phyloP scores from a whole-genome alignment of 768 basidiomycete genomes.

The Tricholomella constricta region DNA sequence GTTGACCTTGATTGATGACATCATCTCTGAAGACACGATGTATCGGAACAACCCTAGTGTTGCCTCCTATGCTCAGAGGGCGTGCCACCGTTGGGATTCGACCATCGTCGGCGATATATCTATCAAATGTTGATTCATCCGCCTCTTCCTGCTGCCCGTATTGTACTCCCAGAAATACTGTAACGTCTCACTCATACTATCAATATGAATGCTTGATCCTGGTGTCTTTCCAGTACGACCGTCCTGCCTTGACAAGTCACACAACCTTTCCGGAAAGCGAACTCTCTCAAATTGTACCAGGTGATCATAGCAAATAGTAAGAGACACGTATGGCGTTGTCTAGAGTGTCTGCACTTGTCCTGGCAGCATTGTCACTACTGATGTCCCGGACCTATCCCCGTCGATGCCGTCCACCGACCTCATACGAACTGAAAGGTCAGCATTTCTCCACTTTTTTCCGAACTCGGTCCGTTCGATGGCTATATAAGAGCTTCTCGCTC shows the following conservation, averaged over 20 bases:
- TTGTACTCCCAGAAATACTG: not conserved
- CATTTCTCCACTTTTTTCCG: slow-evolving; percentile 12
- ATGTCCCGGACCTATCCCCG: not conserved
- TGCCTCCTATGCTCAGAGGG: not conserved
- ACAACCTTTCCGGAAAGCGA: not conserved
- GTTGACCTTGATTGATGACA: slow-evolving; percentile 1
- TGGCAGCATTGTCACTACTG: too few relatives aligned
- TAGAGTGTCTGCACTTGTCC: too few relatives aligned
- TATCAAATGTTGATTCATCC: not conserved
- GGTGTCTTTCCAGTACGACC: not conserved
- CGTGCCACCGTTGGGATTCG: slow-evolving; percentile 12
- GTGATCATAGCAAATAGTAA: not conserved
- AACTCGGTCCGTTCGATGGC: slow-evolving; percentile 6
- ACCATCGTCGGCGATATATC: not conserved
- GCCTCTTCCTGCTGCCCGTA: not conserved
- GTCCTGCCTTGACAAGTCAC: too few relatives aligned
- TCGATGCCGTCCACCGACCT: not conserved
- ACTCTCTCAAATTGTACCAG: not conserved
- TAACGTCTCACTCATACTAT: not conserved
- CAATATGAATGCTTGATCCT: not conserved
- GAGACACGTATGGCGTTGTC: not conserved
- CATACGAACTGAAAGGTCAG: too few relatives aligned
- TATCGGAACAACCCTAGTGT: not conserved
- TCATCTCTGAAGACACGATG: not conserved
- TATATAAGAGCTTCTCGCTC: slow-evolving; percentile 7